Evolutionary conservation across 257 asterid species (phyloP), one percentile per base, ranked within the genome.

Genomic region (Solanum sparsipilum): DNA sequence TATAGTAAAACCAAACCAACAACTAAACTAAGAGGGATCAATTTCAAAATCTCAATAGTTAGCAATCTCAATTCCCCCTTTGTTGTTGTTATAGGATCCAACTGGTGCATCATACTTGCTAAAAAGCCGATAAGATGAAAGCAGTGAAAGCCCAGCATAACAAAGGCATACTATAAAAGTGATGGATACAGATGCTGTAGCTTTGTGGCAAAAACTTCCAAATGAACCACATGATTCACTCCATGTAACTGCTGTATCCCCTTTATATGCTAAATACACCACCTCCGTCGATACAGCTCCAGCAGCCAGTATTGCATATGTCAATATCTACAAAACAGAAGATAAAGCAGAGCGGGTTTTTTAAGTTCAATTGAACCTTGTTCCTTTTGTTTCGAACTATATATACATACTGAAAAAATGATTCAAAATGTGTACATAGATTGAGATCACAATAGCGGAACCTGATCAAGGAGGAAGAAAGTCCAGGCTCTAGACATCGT

Each of bases 401-500:
- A 78, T 25, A 39, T 25, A n/a, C 35, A 39, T 32, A 71, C 38
- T 29, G 6, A 21, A 16, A 7, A 29, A 25, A 63, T 58, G 68
- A 58, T 58, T 56, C 65, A 56, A 56, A 56, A 58, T 58, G 67
- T 58, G 5, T 60, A 25, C 32, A n/a, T 46, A 46, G 56, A n/a
- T n/a, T n/a, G 29, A n/a, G 31, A 65, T 65, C 18, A 12, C 32
- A 25, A 65, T n/a, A n/a, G 31, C 7, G 52, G 65, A 87, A 93
- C 98, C 98, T 96, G 99, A 87, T 96, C 99, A 4, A 95, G 98
- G 87, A 95, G 90, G 89, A 95, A 96, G 93, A 96, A 95, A 5
- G 94, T 91, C 98, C 98, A 96, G 36, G 98, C 99, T 83, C 96
- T 86, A 41, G 94, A 87, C 94, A 93, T 81, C 89, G 96, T 93